Evolutionary conservation across 176 grass and related monocot genomes (phyloP).

Genomic region (Eleusine coracana): DNA sequence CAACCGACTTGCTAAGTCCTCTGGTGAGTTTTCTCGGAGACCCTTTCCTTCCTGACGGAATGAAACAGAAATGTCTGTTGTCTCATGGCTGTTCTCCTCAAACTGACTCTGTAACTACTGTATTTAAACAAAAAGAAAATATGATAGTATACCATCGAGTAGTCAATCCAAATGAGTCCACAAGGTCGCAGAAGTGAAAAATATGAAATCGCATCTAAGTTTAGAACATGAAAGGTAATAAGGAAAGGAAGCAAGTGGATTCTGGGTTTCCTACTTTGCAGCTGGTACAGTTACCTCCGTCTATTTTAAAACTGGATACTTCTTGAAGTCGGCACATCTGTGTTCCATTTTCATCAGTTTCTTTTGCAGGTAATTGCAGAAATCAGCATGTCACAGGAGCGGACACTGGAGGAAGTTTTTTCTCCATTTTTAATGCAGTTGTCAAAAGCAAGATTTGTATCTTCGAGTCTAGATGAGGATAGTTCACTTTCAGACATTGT

Average conservation of each 20-base stretch:
- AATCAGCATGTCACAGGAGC: conserved; percentile 43
- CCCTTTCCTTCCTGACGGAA: too few species aligned
- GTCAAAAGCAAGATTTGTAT: conserved; percentile 19
- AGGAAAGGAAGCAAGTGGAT: background rate
- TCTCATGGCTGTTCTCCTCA: too few species aligned
- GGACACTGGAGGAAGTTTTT: conserved; percentile 37
- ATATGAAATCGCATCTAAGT: too few species aligned
- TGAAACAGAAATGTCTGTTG: too few species aligned
- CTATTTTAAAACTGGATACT: background rate
- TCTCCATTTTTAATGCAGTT: conserved; percentile 48
- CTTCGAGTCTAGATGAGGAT: background rate
- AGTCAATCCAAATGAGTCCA: background rate
- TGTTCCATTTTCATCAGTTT: background rate
- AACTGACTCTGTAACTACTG: too few species aligned
- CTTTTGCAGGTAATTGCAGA: conserved; percentile 3
- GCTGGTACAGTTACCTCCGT: too few species aligned
- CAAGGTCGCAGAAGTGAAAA: background rate
- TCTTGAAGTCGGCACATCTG: background rate
- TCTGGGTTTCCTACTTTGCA: background rate
- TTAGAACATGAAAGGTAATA: background rate
- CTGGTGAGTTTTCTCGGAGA: too few species aligned
- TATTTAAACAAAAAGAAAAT: background rate
- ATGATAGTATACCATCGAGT: background rate
- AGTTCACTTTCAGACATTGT: conserved; percentile 29
- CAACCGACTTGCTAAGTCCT: too few species aligned